Evolutionary conservation across 1,284 basidiomycete genomes (phyloP).

Genomic region (Cutaneotrichosporon dermatis): DNA sequence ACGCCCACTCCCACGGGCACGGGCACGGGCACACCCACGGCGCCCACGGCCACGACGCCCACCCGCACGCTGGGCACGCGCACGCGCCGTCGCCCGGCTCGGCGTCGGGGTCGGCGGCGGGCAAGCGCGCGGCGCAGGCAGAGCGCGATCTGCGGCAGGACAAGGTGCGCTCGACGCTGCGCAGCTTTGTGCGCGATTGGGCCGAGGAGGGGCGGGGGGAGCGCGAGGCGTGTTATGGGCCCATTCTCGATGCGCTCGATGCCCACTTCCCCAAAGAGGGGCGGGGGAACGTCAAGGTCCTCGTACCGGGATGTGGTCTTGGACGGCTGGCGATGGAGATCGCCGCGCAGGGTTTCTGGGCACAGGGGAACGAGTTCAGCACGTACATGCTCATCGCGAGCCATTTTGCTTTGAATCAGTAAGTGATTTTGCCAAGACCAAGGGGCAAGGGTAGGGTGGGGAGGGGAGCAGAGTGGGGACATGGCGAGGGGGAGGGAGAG

Average conservation of each 20-base stretch:
- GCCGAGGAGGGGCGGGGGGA: slow-evolving; percentile 71
- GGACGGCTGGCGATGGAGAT: slow-evolving; percentile 82
- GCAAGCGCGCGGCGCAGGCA: slow-evolving; percentile 13
- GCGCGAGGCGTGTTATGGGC: slow-evolving; percentile 69
- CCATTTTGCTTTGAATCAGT: slow-evolving; percentile 76
- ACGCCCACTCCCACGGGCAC: slow-evolving; percentile 21
- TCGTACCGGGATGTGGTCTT: slow-evolving; percentile 83
- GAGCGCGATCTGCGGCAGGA: slow-evolving; percentile 49
- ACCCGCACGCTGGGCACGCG: slow-evolving; percentile 12
- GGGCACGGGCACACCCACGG: slow-evolving; percentile 21
- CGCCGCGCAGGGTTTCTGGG: slow-evolving; percentile 71
- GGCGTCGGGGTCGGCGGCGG: neutral
- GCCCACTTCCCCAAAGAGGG: slow-evolving; percentile 56
- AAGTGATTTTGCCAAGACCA: slow-evolving; percentile 11
- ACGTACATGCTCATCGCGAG: slow-evolving; percentile 86
- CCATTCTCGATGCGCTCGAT: slow-evolving; percentile 70
- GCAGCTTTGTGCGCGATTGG: slow-evolving; percentile 90
- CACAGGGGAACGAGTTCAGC: slow-evolving; percentile 89
- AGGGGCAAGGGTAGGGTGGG: too few relatives aligned
- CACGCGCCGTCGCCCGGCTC: slow-evolving; percentile 9
- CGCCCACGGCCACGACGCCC: neutral
- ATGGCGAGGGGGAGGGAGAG: too few relatives aligned
- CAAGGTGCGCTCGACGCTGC: slow-evolving; percentile 80
- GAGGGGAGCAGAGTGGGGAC: too few relatives aligned
- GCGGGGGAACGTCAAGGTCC: slow-evolving; percentile 53